Percentiles rank a stretch among this genome's conserved stretches.
Evolutionary conservation across 371 early-diverging fungal genomes (phyloP).

Genomic region (Capniomyces stellatus): DNA sequence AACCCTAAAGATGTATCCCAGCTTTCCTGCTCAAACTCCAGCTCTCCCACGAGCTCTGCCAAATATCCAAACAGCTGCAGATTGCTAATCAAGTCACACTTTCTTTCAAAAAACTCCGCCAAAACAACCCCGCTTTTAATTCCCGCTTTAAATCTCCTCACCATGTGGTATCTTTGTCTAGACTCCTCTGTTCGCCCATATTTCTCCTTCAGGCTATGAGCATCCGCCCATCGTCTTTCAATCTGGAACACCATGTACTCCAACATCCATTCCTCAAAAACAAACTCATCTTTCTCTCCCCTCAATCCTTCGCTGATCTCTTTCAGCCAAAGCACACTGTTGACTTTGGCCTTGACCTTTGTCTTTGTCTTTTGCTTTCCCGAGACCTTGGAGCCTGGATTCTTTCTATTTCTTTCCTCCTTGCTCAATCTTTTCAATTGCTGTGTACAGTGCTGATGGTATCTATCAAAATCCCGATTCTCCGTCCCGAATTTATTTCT

Average conservation of each 20-base stretch:
- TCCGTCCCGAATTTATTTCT: too few relatives aligned
- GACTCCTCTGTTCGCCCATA: constrained; percentile 22
- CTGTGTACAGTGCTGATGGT: too few relatives aligned
- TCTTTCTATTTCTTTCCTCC: too few relatives aligned
- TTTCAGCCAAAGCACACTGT: too few relatives aligned
- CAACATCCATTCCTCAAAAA: too few relatives aligned
- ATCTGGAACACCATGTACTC: constrained; percentile 16
- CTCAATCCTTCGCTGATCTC: too few relatives aligned
- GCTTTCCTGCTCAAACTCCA: constrained; percentile 15
- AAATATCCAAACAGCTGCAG: constrained; percentile 13
- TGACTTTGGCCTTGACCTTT: too few relatives aligned
- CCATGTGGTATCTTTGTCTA: constrained; percentile 21
- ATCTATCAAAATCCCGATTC: too few relatives aligned
- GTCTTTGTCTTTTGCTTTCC: too few relatives aligned
- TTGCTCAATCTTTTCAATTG: too few relatives aligned
- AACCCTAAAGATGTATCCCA: constrained; percentile 18
- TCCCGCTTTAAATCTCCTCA: constrained; percentile 15
- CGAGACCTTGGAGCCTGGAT: too few relatives aligned
- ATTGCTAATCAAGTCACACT: constrained; percentile 8
- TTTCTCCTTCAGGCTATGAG: constrained; percentile 22
- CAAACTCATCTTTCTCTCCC: too few relatives aligned
- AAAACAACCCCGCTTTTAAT: constrained; percentile 11
- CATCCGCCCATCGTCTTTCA: constrained; percentile 22
- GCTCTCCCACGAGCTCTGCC: constrained; percentile 15
- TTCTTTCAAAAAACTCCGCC: constrained; percentile 1